Evolutionary conservation across 768 basidiomycete species (phyloP).

Genomic region (Russula ochroleuca): DNA sequence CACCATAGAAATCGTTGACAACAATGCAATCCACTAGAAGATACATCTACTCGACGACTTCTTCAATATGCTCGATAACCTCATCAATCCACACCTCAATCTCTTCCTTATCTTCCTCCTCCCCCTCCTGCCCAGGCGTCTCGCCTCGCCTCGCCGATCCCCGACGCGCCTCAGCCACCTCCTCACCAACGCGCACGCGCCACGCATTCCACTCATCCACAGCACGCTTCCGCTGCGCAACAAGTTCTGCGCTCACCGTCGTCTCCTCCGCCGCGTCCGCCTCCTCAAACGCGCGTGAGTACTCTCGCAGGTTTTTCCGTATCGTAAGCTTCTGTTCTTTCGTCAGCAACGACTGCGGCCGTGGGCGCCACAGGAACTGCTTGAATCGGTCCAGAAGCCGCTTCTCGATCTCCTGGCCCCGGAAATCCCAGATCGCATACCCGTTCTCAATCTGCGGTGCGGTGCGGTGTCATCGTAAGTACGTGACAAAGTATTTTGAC

Average conservation of each 20-base stretch:
- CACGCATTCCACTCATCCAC: conserved; percentile 99
- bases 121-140: conserved; percentile 36
- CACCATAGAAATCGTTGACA: neutral
- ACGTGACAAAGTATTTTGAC: neutral
- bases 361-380: conserved; percentile 97
- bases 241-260: conserved; percentile 88
- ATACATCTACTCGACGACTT: conserved; percentile 46
- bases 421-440: conserved; percentile 96
- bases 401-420: conserved; percentile 90
- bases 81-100: conserved; percentile 95
- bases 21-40: neutral
- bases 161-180: conserved; percentile 54
- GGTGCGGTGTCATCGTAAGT: neutral
- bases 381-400: conserved; percentile 93
- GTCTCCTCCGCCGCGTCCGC: conserved; percentile 95
- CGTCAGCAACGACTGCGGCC: conserved; percentile 81
- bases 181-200: conserved; percentile 67
- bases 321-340: conserved; percentile 86
- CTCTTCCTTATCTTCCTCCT: conserved; percentile 69
- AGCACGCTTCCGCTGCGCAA: conserved; percentile 83
- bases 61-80: conserved; percentile 85
- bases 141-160: conserved; percentile 37
- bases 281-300: conserved; percentile 88
- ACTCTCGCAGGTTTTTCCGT: conserved; percentile 86
- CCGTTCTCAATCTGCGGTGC: conserved; percentile 83